These are phyloP conservation scores for Cercospora beticola DNA, from an alignment of 2,329 filamentous ascomycete genomes.

Conservation along the genomic window DNA sequence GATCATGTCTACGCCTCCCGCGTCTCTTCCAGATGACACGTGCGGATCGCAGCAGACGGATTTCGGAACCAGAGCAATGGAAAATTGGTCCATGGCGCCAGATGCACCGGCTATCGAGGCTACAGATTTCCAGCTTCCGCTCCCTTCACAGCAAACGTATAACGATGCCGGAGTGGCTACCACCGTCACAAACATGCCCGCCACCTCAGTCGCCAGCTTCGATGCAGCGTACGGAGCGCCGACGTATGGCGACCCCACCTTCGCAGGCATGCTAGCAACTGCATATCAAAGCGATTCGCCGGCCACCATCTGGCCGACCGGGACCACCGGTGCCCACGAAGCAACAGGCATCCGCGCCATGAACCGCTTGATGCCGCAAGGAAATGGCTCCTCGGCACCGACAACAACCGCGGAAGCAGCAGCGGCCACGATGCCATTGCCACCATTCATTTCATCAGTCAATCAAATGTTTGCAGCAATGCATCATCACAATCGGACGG, in stretches of 20 bases:
- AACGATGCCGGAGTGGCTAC: not conserved
- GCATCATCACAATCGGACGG: not conserved
- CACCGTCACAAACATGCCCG: not conserved
- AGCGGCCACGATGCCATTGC: not conserved
- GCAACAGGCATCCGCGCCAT: not conserved
- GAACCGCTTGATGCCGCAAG: not conserved
- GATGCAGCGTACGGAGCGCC: not conserved
- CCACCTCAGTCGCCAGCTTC: not conserved
- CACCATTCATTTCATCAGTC: not conserved
- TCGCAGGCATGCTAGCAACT: not conserved
- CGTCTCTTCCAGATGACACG: not conserved
- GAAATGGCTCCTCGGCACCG: not conserved
- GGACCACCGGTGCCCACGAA: not conserved
- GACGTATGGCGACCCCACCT: not conserved
- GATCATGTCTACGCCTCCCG: not conserved
- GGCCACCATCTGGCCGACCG: not conserved
- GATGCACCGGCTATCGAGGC: not conserved
- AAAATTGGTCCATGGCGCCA: not conserved
- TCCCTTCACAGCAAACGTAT: not conserved
- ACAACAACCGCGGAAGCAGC: not conserved
- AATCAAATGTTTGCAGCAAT: slow-evolving; percentile 4
- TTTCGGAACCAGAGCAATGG: not conserved
- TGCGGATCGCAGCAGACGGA: not conserved
- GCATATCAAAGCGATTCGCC: not conserved
- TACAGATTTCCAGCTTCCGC: not conserved